These are phyloP conservation scores for Boletus insuetus DNA, from an alignment of 768 basidiomycete species.

Conservation along the genomic window DNA sequence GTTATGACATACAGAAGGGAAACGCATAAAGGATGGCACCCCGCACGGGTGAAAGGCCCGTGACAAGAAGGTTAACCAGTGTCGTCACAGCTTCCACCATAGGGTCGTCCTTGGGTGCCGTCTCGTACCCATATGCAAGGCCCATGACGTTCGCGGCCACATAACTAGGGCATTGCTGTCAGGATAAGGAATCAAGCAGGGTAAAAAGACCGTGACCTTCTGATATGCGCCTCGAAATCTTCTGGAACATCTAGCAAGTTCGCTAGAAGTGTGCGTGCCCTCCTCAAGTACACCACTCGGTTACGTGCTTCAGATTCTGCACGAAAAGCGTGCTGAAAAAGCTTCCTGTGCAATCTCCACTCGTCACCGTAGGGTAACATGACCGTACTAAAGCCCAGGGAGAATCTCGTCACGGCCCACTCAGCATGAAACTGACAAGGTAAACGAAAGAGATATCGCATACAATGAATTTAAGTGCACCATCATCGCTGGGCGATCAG, in stretches of 20 bases:
- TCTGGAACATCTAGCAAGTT: conserved; percentile 21
- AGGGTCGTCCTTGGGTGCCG: conserved; percentile 15
- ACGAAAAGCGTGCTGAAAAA: conserved; percentile 29
- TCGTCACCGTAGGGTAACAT: conserved; percentile 29
- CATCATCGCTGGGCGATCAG: conserved; percentile 23
- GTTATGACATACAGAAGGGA: conserved; percentile 19
- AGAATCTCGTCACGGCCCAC: conserved; percentile 17
- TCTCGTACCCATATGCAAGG: conserved; percentile 27
- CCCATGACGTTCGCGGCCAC: conserved; percentile 27
- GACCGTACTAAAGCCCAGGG: conserved; percentile 27
- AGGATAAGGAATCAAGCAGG: neutral
- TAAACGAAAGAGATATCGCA: neutral
- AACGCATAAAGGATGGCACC: conserved; percentile 20
- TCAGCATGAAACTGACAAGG: neutral
- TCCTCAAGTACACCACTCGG: conserved; percentile 21
- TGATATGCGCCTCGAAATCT: conserved; percentile 25
- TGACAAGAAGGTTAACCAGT: conserved; percentile 19
- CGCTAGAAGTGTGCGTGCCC: conserved; percentile 18
- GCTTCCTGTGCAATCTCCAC: conserved; percentile 31
- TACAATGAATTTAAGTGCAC: conserved; percentile 17
- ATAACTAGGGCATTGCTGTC: conserved; percentile 8
- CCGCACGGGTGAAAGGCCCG: conserved; percentile 19
- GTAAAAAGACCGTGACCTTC: conserved; percentile 4
- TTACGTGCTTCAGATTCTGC: conserved; percentile 17
- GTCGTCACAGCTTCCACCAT: conserved; percentile 19